Evolutionary conservation across 2,329 filamentous ascomycete species (phyloP), one percentile per base, ranked within the genome.

Genomic region (Westerdykella ornata): DNA sequence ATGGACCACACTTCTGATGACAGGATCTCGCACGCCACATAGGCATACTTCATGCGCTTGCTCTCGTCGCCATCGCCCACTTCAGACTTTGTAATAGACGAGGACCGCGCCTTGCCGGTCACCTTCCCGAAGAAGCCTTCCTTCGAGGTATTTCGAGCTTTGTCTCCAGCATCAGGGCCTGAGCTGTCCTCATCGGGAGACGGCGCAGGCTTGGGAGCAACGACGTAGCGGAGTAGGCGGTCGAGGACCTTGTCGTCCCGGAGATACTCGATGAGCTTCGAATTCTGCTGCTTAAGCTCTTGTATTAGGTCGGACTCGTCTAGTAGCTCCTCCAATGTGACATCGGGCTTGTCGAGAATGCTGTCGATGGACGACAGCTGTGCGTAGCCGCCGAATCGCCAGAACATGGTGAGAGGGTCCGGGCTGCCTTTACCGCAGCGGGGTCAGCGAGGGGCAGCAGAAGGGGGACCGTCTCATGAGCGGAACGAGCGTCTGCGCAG

Each of bases 371-470:
- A 85, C 60, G 90, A 96, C 71, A 95, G 85, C 77, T 88, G 94
- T 76, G 89, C 87, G 77, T 97, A 97, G 64, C 88, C 88, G 77
- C 92, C 90, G 77, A 97, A 98, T 72, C 90, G 85, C 92, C 92
- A 98, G 72, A 98, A 98, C 92, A 98, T 98, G 74, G 69, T 90
- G 82, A 60, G 62, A 40, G 34, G 47, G 31, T 39, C 52, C 49
- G 48, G 44, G 17, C 29, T 43, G 48, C 45, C 48, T 45, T 51
- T 55, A 52, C 48, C 43, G 46, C 45, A 48, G 60, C 51, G 54
- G 60, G 55, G 55, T 51, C 29, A 37, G 42, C 40, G 30, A 33
- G 30, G 30, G 30, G 30, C 12, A 13, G 37, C 39, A 19, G 20
- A 30, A 32, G 37, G 41, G 44, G 31, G 38, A 22, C 22, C 41